Evolutionary conservation across 192 early-diverging fungal genomes (phyloP).

Genomic region (Gonapodya prolifera): DNA sequence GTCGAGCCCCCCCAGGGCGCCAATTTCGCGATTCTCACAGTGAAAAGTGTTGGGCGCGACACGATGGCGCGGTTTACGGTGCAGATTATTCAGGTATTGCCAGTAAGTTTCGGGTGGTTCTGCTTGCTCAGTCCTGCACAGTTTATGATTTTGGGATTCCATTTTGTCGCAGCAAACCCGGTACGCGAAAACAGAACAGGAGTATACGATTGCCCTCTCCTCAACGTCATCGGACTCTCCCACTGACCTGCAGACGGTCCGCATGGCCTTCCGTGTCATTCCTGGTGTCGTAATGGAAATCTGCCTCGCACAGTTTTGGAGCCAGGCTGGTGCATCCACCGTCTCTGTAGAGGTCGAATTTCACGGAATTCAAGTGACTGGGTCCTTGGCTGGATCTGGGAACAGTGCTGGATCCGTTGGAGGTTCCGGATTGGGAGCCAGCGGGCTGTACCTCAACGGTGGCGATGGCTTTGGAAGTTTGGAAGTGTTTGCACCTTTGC

Average conservation of each 20-base stretch:
- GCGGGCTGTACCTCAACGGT: constrained; percentile 24
- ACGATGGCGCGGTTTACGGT: constrained; percentile 54
- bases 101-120: constrained; percentile 11
- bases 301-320: constrained; percentile 85
- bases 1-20: constrained; percentile 70
- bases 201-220: constrained; percentile 39
- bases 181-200: constrained; percentile 44
- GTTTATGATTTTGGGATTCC: too few species aligned
- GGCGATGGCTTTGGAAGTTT: constrained; percentile 51
- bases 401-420: constrained; percentile 24
- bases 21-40: constrained; percentile 48
- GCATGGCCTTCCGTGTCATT: constrained; percentile 43
- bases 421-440: constrained; percentile 12
- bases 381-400: constrained; percentile 19
- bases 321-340: constrained; percentile 49
- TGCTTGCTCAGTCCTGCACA: too few species aligned
- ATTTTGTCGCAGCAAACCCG: constrained; percentile 32
- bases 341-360: constrained; percentile 64
- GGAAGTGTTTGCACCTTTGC: constrained; percentile 54
- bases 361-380: constrained; percentile 49
- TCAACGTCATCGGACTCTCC: constrained; percentile 43
- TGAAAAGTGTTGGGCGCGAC: constrained; percentile 18
- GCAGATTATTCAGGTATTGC: constrained; percentile 61
- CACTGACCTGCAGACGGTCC: constrained; percentile 39
- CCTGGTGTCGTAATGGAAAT: constrained; percentile 67